Evolutionary conservation across 768 basidiomycete genomes (phyloP).

Genomic region (Lactarius evosmus): DNA sequence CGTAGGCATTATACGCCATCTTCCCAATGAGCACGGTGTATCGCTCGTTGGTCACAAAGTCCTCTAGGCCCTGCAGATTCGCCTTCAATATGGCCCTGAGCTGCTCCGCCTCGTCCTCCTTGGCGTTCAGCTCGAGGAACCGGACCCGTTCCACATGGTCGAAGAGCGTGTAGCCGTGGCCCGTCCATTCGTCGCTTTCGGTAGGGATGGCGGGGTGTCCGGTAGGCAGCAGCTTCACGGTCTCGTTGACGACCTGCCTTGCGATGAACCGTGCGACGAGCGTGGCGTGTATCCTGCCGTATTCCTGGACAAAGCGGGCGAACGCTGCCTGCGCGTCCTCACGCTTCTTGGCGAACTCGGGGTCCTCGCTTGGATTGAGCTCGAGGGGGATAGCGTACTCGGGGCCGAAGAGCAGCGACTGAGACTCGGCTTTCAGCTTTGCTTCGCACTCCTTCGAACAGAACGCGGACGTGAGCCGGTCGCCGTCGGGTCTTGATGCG

Average conservation of each 20-base stretch:
- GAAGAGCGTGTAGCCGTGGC: slow-evolving; percentile 56
- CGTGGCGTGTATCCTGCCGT: slow-evolving; percentile 45
- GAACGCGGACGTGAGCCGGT: slow-evolving; percentile 58
- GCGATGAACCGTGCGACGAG: slow-evolving; percentile 72
- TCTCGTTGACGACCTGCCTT: slow-evolving; percentile 65
- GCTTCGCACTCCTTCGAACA: slow-evolving; percentile 69
- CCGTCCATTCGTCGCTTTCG: slow-evolving; percentile 38
- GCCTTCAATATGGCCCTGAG: slow-evolving; percentile 53
- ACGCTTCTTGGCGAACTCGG: slow-evolving; percentile 43
- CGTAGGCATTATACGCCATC: slow-evolving; percentile 75
- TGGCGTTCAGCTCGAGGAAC: slow-evolving; percentile 53
- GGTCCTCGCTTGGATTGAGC: slow-evolving; percentile 35
- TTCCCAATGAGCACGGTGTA: slow-evolving; percentile 61
- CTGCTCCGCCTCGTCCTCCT: slow-evolving; percentile 48
- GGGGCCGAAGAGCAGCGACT: slow-evolving; percentile 67
- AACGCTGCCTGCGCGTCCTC: slow-evolving; percentile 59
- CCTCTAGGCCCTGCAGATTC: slow-evolving; percentile 69
- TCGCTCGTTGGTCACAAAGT: slow-evolving; percentile 62
- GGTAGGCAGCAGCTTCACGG: slow-evolving; percentile 47
- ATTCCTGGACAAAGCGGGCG: slow-evolving; percentile 51
- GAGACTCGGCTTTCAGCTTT: slow-evolving; percentile 54
- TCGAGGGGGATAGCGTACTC: slow-evolving; percentile 56
- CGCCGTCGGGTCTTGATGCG: slow-evolving; percentile 45
- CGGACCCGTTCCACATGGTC: slow-evolving; percentile 78
- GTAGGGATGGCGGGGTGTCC: slow-evolving; percentile 26